Evolutionary conservation across 441 rosid species (phyloP).

Genomic region (Lepidium campestre): DNA sequence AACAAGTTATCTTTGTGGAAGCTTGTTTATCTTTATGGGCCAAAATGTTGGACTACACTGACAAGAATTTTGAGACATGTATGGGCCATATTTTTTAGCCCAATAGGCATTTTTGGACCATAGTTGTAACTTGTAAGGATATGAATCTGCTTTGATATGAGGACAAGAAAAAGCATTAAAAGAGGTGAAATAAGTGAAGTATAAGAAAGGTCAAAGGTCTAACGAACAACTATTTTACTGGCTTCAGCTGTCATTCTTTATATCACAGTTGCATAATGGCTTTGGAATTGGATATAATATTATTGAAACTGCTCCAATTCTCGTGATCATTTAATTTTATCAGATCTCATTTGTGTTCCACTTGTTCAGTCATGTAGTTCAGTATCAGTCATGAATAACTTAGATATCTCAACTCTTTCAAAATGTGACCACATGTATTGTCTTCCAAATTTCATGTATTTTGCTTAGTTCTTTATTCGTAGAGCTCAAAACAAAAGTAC

Average conservation of each 20-base stretch:
- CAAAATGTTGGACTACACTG: no score
- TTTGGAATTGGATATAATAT: neutral
- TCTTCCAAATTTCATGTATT: no score
- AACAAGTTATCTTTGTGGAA: no score
- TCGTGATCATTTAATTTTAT: conserved; percentile 19
- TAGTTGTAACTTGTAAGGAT: no score
- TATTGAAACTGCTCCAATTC: conserved; percentile 8
- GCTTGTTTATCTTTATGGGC: no score
- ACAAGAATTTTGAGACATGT: no score
- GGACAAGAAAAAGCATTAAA: neutral
- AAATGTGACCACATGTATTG: neutral
- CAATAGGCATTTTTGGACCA: no score
- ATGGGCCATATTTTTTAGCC: no score
- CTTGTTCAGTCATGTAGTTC: neutral
- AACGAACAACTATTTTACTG: conserved; percentile 13
- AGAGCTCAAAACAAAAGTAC: neutral
- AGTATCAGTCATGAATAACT: neutral
- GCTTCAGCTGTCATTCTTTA: conserved; percentile 24
- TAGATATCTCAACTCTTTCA: conserved; percentile 8
- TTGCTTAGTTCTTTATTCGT: no score
- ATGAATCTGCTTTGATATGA: neutral
- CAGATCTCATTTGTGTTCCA: neutral
- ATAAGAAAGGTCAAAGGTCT: neutral
- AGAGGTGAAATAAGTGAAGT: conserved; percentile 10
- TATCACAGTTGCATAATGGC: neutral